Evolutionary conservation across 768 basidiomycete species (phyloP), one percentile per base, ranked within the genome.

Genomic region (Thelephora aurantiotincta): DNA sequence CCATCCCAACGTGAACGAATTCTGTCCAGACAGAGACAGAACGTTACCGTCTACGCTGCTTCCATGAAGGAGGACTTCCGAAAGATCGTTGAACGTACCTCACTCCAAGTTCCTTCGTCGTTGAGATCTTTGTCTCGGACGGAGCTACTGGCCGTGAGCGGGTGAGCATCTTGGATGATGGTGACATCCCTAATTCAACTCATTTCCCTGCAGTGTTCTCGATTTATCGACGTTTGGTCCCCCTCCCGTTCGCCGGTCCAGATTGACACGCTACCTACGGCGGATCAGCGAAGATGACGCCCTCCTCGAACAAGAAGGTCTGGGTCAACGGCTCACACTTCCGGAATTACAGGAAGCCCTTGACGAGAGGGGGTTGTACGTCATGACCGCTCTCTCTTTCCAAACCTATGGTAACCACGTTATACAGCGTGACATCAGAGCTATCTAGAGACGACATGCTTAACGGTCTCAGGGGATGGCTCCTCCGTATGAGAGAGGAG

Each of bases 1-100:
- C 84, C 89, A 1, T 79, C 82, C 11, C 89, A 92, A 64, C 77
- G 72, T 34, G 60, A 81, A 67, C 65, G 90, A 65, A 68, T 82
- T 65, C 58, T 68, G 60, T 52, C 70, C 60, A 69, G 77, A 65
- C 61, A 70, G 56, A 54, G 71, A 63, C 57, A 75, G 34, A 62
- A 56, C 48, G 65, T 78, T 55, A 68, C 43, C 43, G 43, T 44
- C 3, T 55, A 43, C 46, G 54, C 56, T 22, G 48, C 52, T 20
- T 48, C 46, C 26, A 54, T 52, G 54, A 47, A 46, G 34, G 45
- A 52, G 1, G 50, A 49, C 26, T 58, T 59, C 46, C 52, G 52
- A 50, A 44, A 46, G 11, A 52, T 64, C 11, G 46, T 49, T 35
- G 44, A 44, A 22, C 50, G 62, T 44, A 43, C 49, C 43, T 42